Conservation (phyloP, 192 early-diverging fungal species). For the Spinellus fusiger region DNA sequence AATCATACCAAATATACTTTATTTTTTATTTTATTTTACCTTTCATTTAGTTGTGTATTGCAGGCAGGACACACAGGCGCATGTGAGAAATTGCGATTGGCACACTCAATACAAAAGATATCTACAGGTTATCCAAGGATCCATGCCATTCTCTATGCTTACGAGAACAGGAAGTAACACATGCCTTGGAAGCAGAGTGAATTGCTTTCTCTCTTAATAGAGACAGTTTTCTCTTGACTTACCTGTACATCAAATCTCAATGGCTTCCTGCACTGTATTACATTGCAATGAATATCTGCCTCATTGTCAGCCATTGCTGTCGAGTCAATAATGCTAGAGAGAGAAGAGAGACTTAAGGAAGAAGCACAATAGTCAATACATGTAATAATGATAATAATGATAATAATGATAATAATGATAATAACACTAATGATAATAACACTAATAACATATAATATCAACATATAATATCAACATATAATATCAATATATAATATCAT, state of each 20-base stretch:
- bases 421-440: too few species aligned
- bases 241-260: slow-evolving; percentile 30
- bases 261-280: slow-evolving; percentile 33
- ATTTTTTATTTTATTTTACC: slow-evolving; percentile 28
- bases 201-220: background rate
- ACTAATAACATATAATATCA: too few species aligned
- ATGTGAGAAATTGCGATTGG: slow-evolving; percentile 41
- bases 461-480: too few species aligned
- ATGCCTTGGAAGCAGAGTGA: slow-evolving; percentile 27
- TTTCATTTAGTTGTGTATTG: slow-evolving; percentile 41
- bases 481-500: too few species aligned
- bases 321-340: background rate
- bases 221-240: background rate
- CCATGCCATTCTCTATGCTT: slow-evolving; percentile 9
- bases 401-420: too few species aligned
- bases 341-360: background rate
- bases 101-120: slow-evolving; percentile 61
- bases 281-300: slow-evolving; percentile 39
- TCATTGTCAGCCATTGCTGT: slow-evolving; percentile 3
- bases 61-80: slow-evolving; percentile 60
- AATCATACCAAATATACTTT: background rate
- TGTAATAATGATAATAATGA: too few species aligned
- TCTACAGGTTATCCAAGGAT: slow-evolving; percentile 31
- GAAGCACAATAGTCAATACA: background rate
- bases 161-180: slow-evolving; percentile 67